phyloP scores from a whole-genome alignment of 2,329 filamentous ascomycete species.

The Epichloe sibirici region DNA sequence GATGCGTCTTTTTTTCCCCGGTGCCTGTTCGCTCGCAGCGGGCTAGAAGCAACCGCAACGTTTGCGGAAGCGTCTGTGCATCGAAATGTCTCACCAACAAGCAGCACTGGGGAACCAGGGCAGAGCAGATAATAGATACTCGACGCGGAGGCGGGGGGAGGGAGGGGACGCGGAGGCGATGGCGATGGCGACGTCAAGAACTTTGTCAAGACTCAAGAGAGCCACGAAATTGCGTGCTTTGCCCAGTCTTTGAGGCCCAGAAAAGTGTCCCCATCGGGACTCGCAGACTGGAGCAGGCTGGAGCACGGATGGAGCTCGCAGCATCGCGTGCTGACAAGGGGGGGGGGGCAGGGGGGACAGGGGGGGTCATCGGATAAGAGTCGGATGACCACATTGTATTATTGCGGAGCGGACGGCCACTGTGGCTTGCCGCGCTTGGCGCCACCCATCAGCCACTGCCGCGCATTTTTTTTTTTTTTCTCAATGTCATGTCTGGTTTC shows the following conservation, averaged over 20 bases:
- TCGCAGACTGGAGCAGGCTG: background rate
- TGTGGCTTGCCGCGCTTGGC: background rate
- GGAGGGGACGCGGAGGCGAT: background rate
- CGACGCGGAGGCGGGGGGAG: background rate
- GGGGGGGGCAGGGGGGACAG: background rate
- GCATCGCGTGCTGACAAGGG: slow-evolving; percentile 5
- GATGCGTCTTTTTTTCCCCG: background rate
- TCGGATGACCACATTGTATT: background rate
- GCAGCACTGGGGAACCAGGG: background rate
- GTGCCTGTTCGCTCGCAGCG: background rate
- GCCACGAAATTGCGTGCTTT: slow-evolving; percentile 20
- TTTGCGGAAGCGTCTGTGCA: background rate
- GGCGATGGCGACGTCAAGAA: background rate
- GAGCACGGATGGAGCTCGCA: background rate
- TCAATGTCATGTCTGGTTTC: background rate
- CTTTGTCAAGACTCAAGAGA: slow-evolving; percentile 14
- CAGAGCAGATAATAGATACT: background rate
- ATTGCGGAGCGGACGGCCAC: background rate
- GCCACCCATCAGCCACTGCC: background rate
- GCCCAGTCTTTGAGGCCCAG: slow-evolving; percentile 18
- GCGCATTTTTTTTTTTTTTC: background rate
- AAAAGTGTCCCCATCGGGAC: background rate
- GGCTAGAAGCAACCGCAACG: too few species aligned
- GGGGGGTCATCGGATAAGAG: too few species aligned
- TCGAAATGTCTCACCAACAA: background rate